These are phyloP conservation scores for Salicornia ramosissima DNA, from an alignment of 148 eudicot genomes.

Conservation along the genomic window DNA sequence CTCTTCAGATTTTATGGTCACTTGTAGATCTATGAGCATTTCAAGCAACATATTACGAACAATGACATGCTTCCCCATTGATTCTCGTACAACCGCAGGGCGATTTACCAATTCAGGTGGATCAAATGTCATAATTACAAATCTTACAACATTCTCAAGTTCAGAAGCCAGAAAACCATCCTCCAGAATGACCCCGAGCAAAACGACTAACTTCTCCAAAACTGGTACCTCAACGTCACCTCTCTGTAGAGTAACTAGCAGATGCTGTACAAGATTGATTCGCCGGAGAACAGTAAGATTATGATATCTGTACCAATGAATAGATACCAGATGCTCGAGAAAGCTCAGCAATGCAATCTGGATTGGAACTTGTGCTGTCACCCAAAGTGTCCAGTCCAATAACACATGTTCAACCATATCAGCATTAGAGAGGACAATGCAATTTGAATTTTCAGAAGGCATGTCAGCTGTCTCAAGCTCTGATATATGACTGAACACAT, in stretches of 20 bases:
- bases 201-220: slow-evolving; percentile 84
- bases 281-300: slow-evolving; percentile 88
- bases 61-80: slow-evolving; percentile 99
- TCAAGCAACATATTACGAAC: slow-evolving; percentile 98
- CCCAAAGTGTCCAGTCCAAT: slow-evolving; percentile 99
- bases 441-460: slow-evolving; percentile 77
- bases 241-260: slow-evolving; percentile 87
- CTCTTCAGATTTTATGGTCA: slow-evolving; percentile 81
- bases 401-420: slow-evolving; percentile 98
- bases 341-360: slow-evolving; percentile 88
- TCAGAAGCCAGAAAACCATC: slow-evolving; percentile 93
- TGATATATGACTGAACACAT: slow-evolving; percentile 80
- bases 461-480: slow-evolving; percentile 76
- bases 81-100: slow-evolving; percentile 54
- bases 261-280: slow-evolving; percentile 90
- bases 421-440: slow-evolving; percentile 89
- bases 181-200: slow-evolving; percentile 87
- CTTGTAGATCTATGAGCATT: slow-evolving; percentile 94
- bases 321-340: slow-evolving; percentile 90
- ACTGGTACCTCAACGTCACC: slow-evolving; percentile 99
- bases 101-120: slow-evolving; percentile 74
- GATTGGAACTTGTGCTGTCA: slow-evolving; percentile 75
- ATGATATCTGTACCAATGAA: slow-evolving; percentile 96
- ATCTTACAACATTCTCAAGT: slow-evolving; percentile 88
- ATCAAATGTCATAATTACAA: slow-evolving; percentile 95